A percentile compares a stretch with the other conserved stretches of the same genome.
Evolutionary conservation across 768 basidiomycete genomes (phyloP).

Genomic region (Trametes cinnabarina): DNA sequence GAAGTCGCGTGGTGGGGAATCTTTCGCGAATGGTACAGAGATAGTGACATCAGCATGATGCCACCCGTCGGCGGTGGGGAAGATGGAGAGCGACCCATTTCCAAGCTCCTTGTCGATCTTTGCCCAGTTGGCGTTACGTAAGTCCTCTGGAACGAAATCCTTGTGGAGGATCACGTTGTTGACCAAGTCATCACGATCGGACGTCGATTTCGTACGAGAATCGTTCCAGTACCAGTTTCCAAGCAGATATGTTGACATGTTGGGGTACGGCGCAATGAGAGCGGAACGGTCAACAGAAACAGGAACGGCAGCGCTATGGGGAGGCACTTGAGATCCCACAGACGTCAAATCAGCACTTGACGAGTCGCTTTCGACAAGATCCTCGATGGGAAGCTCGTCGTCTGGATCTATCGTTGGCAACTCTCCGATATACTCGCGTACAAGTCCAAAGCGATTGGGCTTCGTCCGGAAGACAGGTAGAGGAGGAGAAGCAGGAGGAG

Average conservation of each 20-base stretch:
- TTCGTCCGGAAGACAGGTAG: too few relatives aligned
- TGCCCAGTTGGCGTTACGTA: background rate
- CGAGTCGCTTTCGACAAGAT: background rate
- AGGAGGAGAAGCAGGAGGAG: too few relatives aligned
- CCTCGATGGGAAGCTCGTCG: background rate
- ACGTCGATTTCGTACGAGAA: background rate
- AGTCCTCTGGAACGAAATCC: background rate
- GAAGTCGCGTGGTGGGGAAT: background rate
- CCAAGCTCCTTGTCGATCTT: background rate
- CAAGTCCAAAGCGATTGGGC: background rate
- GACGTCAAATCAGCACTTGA: too few relatives aligned
- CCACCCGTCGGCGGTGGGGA: background rate
- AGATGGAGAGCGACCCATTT: background rate
- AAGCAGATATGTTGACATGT: background rate
- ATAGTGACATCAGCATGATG: background rate
- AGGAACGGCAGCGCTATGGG: background rate
- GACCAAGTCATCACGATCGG: background rate
- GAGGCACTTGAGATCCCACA: too few relatives aligned
- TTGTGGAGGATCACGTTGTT: background rate
- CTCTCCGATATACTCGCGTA: background rate
- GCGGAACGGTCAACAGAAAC: background rate
- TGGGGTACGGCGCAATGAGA: background rate
- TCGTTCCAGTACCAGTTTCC: background rate
- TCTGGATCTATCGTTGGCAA: background rate
- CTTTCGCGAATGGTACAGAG: background rate